These are phyloP conservation scores for Tulasnella sp. DNA, from an alignment of 768 basidiomycete genomes.

Conservation along the genomic window DNA sequence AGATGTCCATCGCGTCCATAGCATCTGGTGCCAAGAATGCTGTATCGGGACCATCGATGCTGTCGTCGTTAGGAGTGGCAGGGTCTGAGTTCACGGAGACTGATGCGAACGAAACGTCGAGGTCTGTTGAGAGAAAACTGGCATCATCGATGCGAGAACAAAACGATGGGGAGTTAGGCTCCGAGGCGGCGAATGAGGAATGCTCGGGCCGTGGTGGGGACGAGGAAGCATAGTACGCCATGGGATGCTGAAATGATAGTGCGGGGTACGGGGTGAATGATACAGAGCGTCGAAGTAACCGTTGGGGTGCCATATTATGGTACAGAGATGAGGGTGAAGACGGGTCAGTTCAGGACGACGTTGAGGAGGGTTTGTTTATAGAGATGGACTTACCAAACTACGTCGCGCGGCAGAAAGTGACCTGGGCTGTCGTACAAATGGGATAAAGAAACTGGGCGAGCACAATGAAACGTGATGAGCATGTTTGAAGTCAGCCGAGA, in stretches of 20 bases:
- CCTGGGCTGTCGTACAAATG: too few relatives aligned
- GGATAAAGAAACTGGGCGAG: too few relatives aligned
- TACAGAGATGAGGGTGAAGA: neutral
- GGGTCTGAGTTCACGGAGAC: conserved; percentile 10
- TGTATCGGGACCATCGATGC: neutral
- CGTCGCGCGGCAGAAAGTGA: too few relatives aligned
- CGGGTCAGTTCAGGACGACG: conserved; percentile 3
- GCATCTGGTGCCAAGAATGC: neutral
- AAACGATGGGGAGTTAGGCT: neutral
- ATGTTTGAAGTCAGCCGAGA: too few relatives aligned
- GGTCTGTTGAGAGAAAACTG: conserved; percentile 12
- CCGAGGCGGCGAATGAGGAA: neutral
- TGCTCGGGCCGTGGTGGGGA: conserved; percentile 8
- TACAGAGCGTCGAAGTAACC: neutral
- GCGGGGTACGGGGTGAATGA: conserved; percentile 7
- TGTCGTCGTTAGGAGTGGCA: neutral
- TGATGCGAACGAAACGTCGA: conserved; percentile 13
- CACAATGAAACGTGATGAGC: too few relatives aligned
- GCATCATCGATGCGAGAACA: conserved; percentile 12
- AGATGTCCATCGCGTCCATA: conserved; percentile 13
- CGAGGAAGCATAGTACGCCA: conserved; percentile 12
- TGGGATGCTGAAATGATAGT: neutral
- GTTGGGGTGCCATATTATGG: conserved; percentile 3
- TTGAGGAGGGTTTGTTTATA: too few relatives aligned
- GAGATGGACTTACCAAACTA: too few relatives aligned